Evolutionary conservation across 2,329 filamentous ascomycete genomes (phyloP).

Genomic region (Venturia pyrina): DNA sequence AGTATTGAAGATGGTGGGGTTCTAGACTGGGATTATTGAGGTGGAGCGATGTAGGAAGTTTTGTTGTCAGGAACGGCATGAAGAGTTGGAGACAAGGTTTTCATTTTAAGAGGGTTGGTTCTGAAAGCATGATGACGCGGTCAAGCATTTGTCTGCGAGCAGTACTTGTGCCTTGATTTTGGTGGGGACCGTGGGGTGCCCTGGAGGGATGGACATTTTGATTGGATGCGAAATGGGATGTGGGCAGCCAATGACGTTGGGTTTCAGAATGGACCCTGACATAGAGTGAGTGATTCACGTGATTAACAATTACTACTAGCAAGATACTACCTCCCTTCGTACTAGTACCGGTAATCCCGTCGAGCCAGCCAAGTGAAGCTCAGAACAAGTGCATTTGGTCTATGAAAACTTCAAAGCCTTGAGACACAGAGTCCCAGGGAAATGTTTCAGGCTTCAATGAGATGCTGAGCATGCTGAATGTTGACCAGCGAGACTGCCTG

Average conservation of each 20-base stretch:
- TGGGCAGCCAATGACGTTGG: not conserved
- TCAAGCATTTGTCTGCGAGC: not conserved
- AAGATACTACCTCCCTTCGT: too few species aligned
- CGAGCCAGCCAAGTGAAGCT: too few species aligned
- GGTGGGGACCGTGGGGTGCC: not conserved
- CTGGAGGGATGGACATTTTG: not conserved
- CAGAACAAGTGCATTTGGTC: too few species aligned
- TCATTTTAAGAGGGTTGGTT: not conserved
- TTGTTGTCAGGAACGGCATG: not conserved
- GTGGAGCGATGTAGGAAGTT: not conserved
- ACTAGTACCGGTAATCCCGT: too few species aligned
- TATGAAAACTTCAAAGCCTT: too few species aligned
- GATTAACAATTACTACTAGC: not conserved
- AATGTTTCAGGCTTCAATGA: too few species aligned
- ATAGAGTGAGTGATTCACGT: not conserved
- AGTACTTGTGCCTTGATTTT: not conserved
- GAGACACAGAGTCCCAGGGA: too few species aligned
- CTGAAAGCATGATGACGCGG: conserved; percentile 4
- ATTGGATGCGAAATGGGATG: too few species aligned
- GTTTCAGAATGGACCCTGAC: not conserved
- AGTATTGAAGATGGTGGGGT: not conserved
- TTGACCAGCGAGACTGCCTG: too few species aligned
- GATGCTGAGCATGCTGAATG: too few species aligned
- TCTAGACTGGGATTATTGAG: not conserved
- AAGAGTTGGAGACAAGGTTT: not conserved